A percentile compares a stretch with the other conserved stretches of the same genome.
Evolutionary conservation across 371 early-diverging fungal genomes (phyloP).

Genomic region (Syncephalis plumigaleata): DNA sequence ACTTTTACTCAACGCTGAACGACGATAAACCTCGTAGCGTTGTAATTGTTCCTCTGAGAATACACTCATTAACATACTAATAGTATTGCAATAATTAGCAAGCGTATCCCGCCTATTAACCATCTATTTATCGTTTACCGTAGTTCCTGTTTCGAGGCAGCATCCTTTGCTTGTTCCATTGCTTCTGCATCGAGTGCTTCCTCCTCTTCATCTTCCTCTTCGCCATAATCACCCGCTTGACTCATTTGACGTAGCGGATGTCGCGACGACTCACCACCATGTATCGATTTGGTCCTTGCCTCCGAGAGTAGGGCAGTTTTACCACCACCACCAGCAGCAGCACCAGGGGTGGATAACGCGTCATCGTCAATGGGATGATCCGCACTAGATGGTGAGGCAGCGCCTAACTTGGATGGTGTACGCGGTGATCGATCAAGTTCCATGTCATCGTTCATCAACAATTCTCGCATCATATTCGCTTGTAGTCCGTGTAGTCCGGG

Average conservation of each 20-base stretch:
- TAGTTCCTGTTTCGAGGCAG: slow-evolving; percentile 17
- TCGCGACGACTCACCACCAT: no score
- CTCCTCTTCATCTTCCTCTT: slow-evolving; percentile 6
- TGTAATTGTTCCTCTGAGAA: slow-evolving; percentile 68
- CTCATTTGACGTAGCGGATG: neutral
- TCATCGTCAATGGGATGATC: no score
- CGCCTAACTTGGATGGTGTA: no score
- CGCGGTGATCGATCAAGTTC: no score
- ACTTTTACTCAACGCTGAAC: slow-evolving; percentile 69
- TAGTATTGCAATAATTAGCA: neutral
- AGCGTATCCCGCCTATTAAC: neutral
- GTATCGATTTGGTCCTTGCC: no score
- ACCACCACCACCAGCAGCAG: no score
- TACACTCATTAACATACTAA: slow-evolving; percentile 51
- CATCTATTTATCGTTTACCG: slow-evolving; percentile 9
- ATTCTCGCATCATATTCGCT: no score
- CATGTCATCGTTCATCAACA: no score
- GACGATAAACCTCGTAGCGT: slow-evolving; percentile 80
- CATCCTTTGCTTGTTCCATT: slow-evolving; percentile 16
- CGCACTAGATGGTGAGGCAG: no score
- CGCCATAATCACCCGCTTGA: neutral
- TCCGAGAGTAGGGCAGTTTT: no score
- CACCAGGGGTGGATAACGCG: no score
- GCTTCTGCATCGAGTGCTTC: slow-evolving; percentile 8
- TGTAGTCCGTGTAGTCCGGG: no score